phyloP scores from a whole-genome alignment of 129 eudicot species.

The Ambrosia artemisiifolia region DNA sequence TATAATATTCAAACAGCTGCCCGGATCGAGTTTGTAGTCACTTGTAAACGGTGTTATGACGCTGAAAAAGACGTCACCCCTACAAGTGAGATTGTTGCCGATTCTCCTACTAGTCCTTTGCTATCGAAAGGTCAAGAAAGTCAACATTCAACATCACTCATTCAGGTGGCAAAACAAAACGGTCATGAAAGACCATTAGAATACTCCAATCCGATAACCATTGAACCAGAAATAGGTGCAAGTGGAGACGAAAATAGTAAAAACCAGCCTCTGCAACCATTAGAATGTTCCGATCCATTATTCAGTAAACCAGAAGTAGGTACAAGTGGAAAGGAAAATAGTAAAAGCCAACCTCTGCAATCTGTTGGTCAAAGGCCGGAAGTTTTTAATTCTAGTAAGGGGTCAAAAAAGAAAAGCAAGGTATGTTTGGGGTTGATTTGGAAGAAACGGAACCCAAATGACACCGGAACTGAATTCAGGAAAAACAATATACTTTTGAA shows the following conservation, averaged over 20 bases:
- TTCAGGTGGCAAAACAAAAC: constrained; percentile 33
- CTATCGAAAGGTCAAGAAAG: constrained; percentile 60
- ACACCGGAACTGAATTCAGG: constrained; percentile 68
- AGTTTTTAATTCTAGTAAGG: constrained; percentile 9
- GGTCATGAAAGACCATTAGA: constrained; percentile 24
- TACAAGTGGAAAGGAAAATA: constrained; percentile 36
- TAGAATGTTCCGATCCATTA: constrained; percentile 25
- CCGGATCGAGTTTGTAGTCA: constrained; percentile 41
- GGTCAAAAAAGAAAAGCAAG: constrained; percentile 23
- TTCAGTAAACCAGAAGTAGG: constrained; percentile 5
- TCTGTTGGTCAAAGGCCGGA: constrained; percentile 33
- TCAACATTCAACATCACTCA: constrained; percentile 34
- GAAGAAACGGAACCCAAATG: constrained; percentile 49
- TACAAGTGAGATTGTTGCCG: constrained; percentile 33
- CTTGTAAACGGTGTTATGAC: constrained; percentile 60
- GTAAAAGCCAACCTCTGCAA: constrained; percentile 14
- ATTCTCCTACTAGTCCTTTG: constrained; percentile 84
- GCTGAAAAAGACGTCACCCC: constrained; percentile 25
- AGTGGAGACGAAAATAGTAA: constrained; percentile 33
- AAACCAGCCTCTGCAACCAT: constrained; percentile 21
- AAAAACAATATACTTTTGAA: constrained; percentile 49
- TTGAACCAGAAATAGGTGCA: constrained; percentile 20
- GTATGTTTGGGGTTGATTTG: constrained; percentile 70
- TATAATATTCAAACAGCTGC: constrained; percentile 34
- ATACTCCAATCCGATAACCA: constrained; percentile 24